Base-by-base conservation (phyloP, 1,284 basidiomycete species). In the Agaricales sp. region DNA sequence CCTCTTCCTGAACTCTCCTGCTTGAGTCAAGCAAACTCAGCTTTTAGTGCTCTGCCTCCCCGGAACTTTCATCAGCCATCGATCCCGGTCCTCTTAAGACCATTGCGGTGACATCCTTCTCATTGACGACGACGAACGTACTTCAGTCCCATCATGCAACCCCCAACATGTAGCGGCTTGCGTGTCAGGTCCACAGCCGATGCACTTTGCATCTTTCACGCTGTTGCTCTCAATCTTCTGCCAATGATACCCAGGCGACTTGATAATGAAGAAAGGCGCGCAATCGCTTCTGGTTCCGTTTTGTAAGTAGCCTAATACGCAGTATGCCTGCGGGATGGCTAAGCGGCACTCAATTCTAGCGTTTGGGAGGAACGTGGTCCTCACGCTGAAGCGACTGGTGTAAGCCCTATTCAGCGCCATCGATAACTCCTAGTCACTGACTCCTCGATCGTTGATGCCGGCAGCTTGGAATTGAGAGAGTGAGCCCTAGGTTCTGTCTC, bases 361-460 rank as follows among this genome's bases (percentile, higher is more conserved):
- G 82, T 89, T 50, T 89, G 86, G 86, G 86, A 89, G 62, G 86
- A 88, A 61, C 74, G 82, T 52, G 82, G 81, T 25, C 75, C 82
- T 14, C 82, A 78, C 58, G 70, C 81, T 46, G 87, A 87, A 53
- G 66, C 71, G 43, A 72, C 75, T 60, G 71, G 84, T 62, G 84
- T 87, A 60, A 60, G 77, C 65, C 22, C 46, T 49, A 18, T 46
- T 25, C 23, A 48, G 6, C 22, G 19, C 45, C 35, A 43, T 20
- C 30, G 11, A 13, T 37, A 43, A 30, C 16, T 20, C 19, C 20
- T 35, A 22, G 45, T 51, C 14, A 51, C 30, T 43, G 23, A 14
- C n/a, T 23, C n/a, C 22, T 25, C 47, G 50, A 20, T 26, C 47
- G 19, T 45, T 52, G 19, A 41, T 47, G 12, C 22, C 20, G 46